phyloP scores from a whole-genome alignment of 2,329 filamentous ascomycete species.

The Fusarium verticillioides region DNA sequence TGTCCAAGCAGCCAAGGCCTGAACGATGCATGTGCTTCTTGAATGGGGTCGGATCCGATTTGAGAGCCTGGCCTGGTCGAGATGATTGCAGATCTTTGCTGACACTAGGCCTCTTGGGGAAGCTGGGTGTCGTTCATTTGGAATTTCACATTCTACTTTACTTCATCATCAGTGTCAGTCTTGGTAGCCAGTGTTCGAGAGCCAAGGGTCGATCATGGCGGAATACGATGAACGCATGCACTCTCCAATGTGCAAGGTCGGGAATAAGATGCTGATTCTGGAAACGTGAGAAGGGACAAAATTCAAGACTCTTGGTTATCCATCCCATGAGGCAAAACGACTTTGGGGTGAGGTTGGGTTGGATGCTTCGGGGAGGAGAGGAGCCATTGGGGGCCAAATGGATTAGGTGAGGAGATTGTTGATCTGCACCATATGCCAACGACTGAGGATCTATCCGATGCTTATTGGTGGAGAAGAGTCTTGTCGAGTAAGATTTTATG shows the following conservation, averaged over 20 bases:
- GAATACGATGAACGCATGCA: not conserved
- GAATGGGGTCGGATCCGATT: not conserved
- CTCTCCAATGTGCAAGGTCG: not conserved
- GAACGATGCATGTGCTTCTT: not conserved
- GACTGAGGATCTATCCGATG: not conserved
- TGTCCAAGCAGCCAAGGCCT: not conserved
- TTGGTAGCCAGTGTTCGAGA: not conserved
- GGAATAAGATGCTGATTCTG: not conserved
- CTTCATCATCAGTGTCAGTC: not conserved
- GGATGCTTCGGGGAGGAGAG: not conserved
- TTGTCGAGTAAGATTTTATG: conserved; percentile 7
- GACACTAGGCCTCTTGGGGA: conserved; percentile 3
- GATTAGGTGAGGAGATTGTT: not conserved
- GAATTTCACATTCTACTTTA: not conserved
- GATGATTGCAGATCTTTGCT: not conserved
- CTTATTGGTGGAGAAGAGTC: conserved; percentile 5
- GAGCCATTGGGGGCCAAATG: conserved; percentile 14
- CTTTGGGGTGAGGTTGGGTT: not conserved
- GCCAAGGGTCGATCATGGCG: not conserved
- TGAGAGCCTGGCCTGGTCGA: not conserved
- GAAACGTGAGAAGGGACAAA: not conserved
- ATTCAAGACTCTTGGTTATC: not conserved
- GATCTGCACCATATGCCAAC: conserved; percentile 8
- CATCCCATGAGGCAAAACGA: not conserved
- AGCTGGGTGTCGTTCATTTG: not conserved